Evolutionary conservation across 2,329 filamentous ascomycete genomes (phyloP), one percentile per base, ranked within the genome.

Genomic region (Byssochlamys sp.): DNA sequence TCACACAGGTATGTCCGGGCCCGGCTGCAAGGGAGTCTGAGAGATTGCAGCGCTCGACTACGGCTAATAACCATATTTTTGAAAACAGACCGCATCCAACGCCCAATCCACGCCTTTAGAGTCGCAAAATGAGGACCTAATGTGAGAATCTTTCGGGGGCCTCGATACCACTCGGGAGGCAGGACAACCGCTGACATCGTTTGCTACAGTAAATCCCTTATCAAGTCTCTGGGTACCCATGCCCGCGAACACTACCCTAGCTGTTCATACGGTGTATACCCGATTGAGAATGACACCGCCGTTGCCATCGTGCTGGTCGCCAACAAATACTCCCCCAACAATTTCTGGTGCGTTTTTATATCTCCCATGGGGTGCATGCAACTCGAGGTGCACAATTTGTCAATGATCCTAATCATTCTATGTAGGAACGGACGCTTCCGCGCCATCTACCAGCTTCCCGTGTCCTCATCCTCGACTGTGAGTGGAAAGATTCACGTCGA

Each of bases 291-390:
- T 62, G 89, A 92, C 71, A 82, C 83, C 28, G 84, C 86, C 66
- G 75, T 97, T 59, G 90, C 91, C 53, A 80, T 96, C 62, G 75
- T 95, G 56, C 84, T 96, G 54, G 91, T 96, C 53, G 89, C 91
- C 57, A 96, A 94, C 80, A 96, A 96, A 75, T 97, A 97, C 79
- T 95, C 89, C 67, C 94, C 95, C 6, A 90, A 91, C 72, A 99
- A 99, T 81, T 99, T 91, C 81, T 97, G 94, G 91, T 91, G 78
- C 49, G 76, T 39, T 7, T 19, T 25, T 27, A 12, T 5, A 29
- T n/a, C n/a, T 24, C 2, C 19, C 31, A 11, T 12, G 39, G 14
- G 9, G 4, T 19, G 4, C 14, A 19, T 24, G 7, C 39, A 6
- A 9, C n/a, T n/a, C 5, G n/a, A 24, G 19, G 19, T 19, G 5